Evolutionary conservation across 2,329 filamentous ascomycete genomes (phyloP).

Genomic region (Penicillium sp.): DNA sequence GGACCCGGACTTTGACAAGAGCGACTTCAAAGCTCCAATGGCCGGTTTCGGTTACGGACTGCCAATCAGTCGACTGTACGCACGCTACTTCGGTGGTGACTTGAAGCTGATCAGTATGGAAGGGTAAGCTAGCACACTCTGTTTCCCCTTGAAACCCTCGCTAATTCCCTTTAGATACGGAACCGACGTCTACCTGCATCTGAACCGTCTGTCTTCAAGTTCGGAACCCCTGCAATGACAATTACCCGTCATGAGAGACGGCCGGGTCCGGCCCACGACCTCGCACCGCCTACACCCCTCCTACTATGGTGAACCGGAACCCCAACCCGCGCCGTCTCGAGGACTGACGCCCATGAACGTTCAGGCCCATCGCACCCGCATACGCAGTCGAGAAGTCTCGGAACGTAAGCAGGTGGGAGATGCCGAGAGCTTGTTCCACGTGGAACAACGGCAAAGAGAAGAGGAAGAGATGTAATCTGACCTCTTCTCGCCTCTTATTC

Average conservation of each 20-base stretch:
- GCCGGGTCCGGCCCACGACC: constrained; percentile 49
- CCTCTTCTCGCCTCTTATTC: neutral
- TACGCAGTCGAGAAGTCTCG: constrained; percentile 72
- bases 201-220: constrained; percentile 92
- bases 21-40: constrained; percentile 99
- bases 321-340: constrained; percentile 42
- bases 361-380: constrained; percentile 67
- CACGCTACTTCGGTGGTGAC: constrained; percentile 95
- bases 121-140: constrained; percentile 65
- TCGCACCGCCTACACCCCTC: constrained; percentile 42
- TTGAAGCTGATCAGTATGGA: constrained; percentile 99
- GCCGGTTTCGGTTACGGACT: constrained; percentile 97
- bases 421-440: constrained; percentile 73
- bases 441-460: constrained; percentile 34
- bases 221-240: constrained; percentile 95
- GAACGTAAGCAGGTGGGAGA: constrained; percentile 90
- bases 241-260: constrained; percentile 84
- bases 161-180: constrained; percentile 68
- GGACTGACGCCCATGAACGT: constrained; percentile 55
- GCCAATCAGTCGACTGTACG: constrained; percentile 91
- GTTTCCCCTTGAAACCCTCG: constrained; percentile 10
- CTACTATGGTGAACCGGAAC: constrained; percentile 33
- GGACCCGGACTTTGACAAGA: constrained; percentile 98
- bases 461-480: constrained; percentile 18
- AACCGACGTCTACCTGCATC: constrained; percentile 96